Evolutionary conservation across 73 alveolate genomes (phyloP).

Genomic region (Tetrahymena borealis): DNA sequence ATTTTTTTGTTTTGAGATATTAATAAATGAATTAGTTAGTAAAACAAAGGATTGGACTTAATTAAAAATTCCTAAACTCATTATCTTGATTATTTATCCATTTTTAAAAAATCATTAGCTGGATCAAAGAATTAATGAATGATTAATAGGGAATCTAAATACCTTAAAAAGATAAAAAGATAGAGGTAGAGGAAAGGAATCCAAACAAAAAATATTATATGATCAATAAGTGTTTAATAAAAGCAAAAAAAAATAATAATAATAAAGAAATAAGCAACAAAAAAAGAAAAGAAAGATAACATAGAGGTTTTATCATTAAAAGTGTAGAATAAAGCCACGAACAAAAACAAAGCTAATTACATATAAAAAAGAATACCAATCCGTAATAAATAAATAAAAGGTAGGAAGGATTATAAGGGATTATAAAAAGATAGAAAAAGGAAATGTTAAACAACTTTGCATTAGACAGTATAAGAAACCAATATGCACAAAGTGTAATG

Average conservation of each 20-base stretch:
- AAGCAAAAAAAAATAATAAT: background rate
- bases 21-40: background rate
- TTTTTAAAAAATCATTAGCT: background rate
- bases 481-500: background rate
- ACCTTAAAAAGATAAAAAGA: background rate
- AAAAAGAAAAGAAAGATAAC: background rate
- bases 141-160: background rate
- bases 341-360: too few relatives aligned
- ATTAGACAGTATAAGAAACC: background rate
- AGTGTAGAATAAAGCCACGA: background rate
- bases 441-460: background rate
- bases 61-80: background rate
- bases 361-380: too few relatives aligned
- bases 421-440: too few relatives aligned
- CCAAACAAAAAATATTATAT: background rate
- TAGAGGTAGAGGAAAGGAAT: background rate
- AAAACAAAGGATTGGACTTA: background rate
- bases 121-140: background rate
- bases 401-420: too few relatives aligned
- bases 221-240: background rate
- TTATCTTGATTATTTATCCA: background rate
- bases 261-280: background rate
- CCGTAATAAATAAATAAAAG: too few relatives aligned
- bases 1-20: background rate
- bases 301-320: background rate